phyloP scores from a whole-genome alignment of 768 basidiomycete genomes.

The Daedalea quercina region DNA sequence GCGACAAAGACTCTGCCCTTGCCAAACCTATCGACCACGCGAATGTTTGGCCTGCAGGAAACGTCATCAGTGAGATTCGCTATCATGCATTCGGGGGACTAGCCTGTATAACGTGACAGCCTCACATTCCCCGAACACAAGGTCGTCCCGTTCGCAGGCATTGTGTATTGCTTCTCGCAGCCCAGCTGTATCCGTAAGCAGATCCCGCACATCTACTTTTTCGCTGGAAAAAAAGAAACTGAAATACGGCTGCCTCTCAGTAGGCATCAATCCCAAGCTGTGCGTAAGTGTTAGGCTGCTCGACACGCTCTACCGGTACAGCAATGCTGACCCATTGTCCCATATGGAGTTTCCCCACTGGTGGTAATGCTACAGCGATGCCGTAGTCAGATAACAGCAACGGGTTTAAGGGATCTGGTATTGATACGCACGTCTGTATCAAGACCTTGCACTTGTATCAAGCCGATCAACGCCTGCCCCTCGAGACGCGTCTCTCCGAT shows the following conservation, averaged over 20 bases:
- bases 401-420: background rate
- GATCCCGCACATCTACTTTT: background rate
- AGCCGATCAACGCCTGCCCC: background rate
- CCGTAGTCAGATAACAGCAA: background rate
- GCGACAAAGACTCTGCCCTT: slow-evolving; percentile 37
- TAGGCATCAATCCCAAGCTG: background rate
- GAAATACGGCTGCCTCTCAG: background rate
- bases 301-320: background rate
- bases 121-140: background rate
- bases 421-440: background rate
- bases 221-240: background rate
- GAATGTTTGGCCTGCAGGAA: slow-evolving; percentile 34
- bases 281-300: background rate
- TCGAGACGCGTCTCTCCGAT: slow-evolving; percentile 28
- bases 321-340: background rate
- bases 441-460: background rate
- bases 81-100: too few species aligned
- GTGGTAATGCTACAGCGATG: background rate
- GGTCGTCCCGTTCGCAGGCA: background rate
- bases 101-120: too few species aligned
- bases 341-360: background rate
- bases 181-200: background rate
- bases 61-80: too few species aligned
- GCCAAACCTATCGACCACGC: slow-evolving; percentile 38
- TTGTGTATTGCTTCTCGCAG: background rate